Conservation (phyloP, 2,329 filamentous ascomycete genomes). For the Arthrobotrys conoides region DNA sequence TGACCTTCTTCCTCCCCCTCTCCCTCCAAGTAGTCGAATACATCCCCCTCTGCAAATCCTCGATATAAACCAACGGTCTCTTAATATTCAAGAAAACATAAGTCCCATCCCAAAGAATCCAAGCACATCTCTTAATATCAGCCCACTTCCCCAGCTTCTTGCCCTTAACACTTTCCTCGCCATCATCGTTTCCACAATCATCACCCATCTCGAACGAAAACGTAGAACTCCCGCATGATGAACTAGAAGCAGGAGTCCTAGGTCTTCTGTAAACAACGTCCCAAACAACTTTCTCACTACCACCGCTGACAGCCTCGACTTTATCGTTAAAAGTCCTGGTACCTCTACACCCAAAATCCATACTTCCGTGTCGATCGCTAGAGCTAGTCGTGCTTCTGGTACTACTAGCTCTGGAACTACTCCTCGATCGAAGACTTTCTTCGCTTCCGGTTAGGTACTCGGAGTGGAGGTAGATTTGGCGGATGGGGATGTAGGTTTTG, state of each 20-base stretch:
- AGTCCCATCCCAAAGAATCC: constrained; percentile 43
- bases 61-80: constrained; percentile 51
- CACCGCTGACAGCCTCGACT: constrained; percentile 4
- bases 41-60: constrained; percentile 45
- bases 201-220: constrained; percentile 37
- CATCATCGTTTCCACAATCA: constrained; percentile 10
- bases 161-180: not conserved
- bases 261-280: constrained; percentile 46
- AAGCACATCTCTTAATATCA: constrained; percentile 39
- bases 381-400: not conserved
- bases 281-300: constrained; percentile 38
- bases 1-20: constrained; percentile 33
- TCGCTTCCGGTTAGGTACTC: constrained; percentile 36
- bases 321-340: constrained; percentile 17
- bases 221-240: constrained; percentile 15
- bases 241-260: constrained; percentile 10
- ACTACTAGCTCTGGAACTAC: constrained; percentile 12
- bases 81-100: constrained; percentile 45
- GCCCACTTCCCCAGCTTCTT: constrained; percentile 32
- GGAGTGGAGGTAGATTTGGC: constrained; percentile 43
- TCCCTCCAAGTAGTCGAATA: constrained; percentile 45
- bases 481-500: constrained; percentile 46
- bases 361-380: constrained; percentile 10
- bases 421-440: constrained; percentile 20
- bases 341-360: constrained; percentile 24